Conservation (phyloP, 1,139 yeast genomes). For the Saccharomyces hybrid region DNA sequence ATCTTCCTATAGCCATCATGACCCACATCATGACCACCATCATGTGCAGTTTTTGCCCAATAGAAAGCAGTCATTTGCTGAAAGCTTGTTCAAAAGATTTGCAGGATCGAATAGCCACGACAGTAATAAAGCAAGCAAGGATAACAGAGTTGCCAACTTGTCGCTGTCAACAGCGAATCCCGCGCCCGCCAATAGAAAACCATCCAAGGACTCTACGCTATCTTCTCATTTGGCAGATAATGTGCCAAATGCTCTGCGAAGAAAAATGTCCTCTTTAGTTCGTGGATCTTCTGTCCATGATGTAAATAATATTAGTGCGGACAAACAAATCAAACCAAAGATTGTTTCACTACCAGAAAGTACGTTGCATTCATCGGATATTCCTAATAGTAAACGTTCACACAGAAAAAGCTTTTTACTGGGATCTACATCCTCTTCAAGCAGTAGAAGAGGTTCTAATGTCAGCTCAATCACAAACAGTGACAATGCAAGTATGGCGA, state of each 20-base stretch:
- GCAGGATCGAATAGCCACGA: conserved; percentile 9
- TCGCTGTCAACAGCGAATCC: conserved; percentile 1
- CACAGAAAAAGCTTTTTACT: conserved; percentile 1
- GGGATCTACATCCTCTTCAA: conserved; percentile 5
- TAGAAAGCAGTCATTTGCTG: conserved; percentile 25
- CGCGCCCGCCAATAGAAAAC: conserved; percentile 1
- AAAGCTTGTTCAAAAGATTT: conserved; percentile 19
- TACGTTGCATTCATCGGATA: background rate
- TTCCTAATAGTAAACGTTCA: background rate
- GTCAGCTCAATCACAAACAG: conserved; percentile 9
- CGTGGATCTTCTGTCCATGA: conserved; percentile 1
- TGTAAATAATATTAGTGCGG: background rate
- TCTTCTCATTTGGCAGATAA: background rate
- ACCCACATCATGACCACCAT: conserved; percentile 8
- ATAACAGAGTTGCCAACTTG: conserved; percentile 14
- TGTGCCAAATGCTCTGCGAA: conserved; percentile 1
- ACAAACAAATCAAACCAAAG: background rate
- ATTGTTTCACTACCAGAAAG: background rate
- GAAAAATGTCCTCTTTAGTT: conserved; percentile 4
- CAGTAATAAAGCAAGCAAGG: background rate
- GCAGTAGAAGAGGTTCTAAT: conserved; percentile 14
- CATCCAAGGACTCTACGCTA: background rate
- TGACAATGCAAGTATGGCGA: conserved; percentile 2
- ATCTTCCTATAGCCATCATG: conserved; percentile 1
- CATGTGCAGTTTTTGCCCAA: background rate